Evolutionary conservation across 768 basidiomycete genomes (phyloP), one percentile per base, ranked within the genome.

Genomic region (Termitomyces sp.): DNA sequence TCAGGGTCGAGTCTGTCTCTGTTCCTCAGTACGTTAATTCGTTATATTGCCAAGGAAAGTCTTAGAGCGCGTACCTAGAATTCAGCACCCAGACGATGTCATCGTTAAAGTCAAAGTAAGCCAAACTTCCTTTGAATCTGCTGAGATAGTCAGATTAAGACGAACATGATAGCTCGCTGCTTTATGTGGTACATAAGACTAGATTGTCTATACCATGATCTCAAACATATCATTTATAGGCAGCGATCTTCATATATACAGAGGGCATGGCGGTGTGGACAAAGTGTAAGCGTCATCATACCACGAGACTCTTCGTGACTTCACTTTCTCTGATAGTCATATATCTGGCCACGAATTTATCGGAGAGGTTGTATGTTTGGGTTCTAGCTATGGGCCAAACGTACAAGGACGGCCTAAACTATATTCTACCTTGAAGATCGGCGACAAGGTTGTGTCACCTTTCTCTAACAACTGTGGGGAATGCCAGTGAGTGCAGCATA

Each of bases 401-500:
- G 69, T 64, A 5, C 61, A 73, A 44, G 82, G 77, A 45, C 76
- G 90, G 48, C 88, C 90, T 1, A 65, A 68, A 26, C 72, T 90
- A 18, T 91, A 92, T 60, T 74, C 83, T 0, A 80, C 72, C 24
- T 76, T 92, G 54, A 81, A 78, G 55, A 69, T 89, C 6, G 90
- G 89, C 5, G 86, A 92, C 66, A 87, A 84, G 64, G 87, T 92
- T 14, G 84, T 92, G 24, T 84, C 88, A 1, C 88, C 91, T 3
- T 92, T 92, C 70, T 89, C 89, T 0, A 78, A 81, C n/a, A 88
- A 83, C 50, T 93, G 91, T 62, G 86, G 85, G n/a, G 89, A 92
- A 66, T 93, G 91, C 79, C 82, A 86, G 90, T 92, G 59, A 65
- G 84, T 78, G 10, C 30, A 46, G 20, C 3, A 43, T 24, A 35